Percentiles rank a stretch among this genome's conserved stretches.
These are phyloP conservation scores for Rosa hybrid DNA, from an alignment of 331 rosid species.

Conservation along the genomic window DNA sequence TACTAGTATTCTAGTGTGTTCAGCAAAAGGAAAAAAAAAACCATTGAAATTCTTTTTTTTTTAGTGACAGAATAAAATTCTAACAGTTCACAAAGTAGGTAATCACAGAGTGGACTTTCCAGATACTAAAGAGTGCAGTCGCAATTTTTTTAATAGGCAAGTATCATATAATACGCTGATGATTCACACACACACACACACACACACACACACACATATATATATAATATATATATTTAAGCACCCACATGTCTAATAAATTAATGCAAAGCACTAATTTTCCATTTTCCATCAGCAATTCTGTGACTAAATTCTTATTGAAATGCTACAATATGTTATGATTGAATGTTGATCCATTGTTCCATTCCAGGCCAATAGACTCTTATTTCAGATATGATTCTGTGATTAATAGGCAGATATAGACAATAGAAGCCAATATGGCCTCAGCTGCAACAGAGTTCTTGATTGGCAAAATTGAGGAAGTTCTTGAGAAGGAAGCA, in stretches of 20 bases:
- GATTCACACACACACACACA: not conserved
- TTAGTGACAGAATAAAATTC: not conserved
- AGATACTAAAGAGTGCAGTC: not conserved
- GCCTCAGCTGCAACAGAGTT: slow-evolving; percentile 2
- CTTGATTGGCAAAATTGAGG: not conserved
- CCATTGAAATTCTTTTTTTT: not conserved
- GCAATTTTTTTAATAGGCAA: not conserved
- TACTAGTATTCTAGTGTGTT: not conserved
- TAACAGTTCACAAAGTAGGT: not conserved
- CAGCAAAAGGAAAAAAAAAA: not conserved
- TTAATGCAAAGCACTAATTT: not conserved
- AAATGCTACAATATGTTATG: not conserved
- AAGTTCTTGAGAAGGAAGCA: slow-evolving; percentile 1
- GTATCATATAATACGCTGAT: not conserved
- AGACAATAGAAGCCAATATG: not conserved
- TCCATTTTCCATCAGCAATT: not conserved
- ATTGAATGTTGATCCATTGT: not conserved
- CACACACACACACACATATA: no score
- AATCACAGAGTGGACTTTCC: not conserved
- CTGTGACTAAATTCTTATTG: not conserved
- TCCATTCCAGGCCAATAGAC: not conserved
- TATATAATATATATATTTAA: not conserved
- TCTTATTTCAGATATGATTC: not conserved
- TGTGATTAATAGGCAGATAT: not conserved
- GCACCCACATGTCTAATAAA: not conserved